Evolutionary conservation across 768 basidiomycete species (phyloP).

Genomic region (Tulasnella sp.): DNA sequence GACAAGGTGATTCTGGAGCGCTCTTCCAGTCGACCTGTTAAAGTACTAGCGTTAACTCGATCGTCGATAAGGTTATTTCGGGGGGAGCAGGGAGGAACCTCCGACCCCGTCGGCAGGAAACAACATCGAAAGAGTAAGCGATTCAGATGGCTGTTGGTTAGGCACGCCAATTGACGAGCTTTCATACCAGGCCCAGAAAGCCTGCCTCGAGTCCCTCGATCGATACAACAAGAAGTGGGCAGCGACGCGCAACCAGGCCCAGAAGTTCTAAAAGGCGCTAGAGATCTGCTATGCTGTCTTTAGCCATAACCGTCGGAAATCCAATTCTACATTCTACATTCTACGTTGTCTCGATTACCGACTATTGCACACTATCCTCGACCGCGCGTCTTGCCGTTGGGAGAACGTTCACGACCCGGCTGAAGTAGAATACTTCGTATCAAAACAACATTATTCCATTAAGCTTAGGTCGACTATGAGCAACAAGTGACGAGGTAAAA

Average conservation of each 20-base stretch:
- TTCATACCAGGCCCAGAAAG: slow-evolving; percentile 8
- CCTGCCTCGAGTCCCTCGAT: not conserved
- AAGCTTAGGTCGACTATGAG: too few relatives aligned
- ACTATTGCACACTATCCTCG: not conserved
- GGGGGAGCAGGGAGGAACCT: not conserved
- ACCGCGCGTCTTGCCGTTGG: not conserved
- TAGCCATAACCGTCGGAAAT: not conserved
- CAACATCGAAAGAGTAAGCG: slow-evolving; percentile 15
- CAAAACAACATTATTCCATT: too few relatives aligned
- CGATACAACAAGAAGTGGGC: not conserved
- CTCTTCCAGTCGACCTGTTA: not conserved
- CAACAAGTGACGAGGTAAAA: too few relatives aligned
- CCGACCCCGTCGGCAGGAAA: slow-evolving; percentile 4
- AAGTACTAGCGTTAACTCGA: not conserved
- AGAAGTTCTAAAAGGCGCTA: not conserved
- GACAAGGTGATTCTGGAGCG: not conserved
- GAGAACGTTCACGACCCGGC: not conserved
- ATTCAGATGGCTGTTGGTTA: not conserved
- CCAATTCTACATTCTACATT: too few relatives aligned
- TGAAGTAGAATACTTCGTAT: too few relatives aligned
- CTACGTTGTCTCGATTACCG: too few relatives aligned
- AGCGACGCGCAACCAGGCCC: not conserved
- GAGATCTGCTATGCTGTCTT: not conserved
- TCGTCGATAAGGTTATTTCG: slow-evolving; percentile 1
- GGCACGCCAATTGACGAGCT: not conserved